Conservation (phyloP, 495 filamentous ascomycete genomes). For the Cercophora newfieldiana region DNA sequence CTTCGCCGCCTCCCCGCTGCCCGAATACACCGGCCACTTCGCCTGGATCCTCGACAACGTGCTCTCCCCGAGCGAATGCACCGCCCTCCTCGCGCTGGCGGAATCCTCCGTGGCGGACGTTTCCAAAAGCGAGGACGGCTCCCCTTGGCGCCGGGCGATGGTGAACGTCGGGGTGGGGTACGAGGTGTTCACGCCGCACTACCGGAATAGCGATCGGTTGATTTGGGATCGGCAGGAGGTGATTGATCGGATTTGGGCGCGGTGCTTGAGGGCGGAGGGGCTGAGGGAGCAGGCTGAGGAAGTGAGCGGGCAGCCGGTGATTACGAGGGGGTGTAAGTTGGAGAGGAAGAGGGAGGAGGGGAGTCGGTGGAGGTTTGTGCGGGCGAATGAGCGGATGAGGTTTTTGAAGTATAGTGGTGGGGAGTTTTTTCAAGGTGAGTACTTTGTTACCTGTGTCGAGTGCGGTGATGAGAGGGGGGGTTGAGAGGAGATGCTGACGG, state of each 20-base stretch:
- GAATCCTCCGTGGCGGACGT: slow-evolving; percentile 47
- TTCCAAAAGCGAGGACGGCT: slow-evolving; percentile 12
- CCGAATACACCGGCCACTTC: slow-evolving; percentile 55
- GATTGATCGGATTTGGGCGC: slow-evolving; percentile 59
- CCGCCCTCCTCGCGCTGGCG: slow-evolving; percentile 55
- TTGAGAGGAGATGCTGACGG: neutral
- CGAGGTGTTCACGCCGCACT: slow-evolving; percentile 56
- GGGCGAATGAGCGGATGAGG: slow-evolving; percentile 75
- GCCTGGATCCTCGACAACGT: slow-evolving; percentile 67
- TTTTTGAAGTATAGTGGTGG: slow-evolving; percentile 77
- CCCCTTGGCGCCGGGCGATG: slow-evolving; percentile 62
- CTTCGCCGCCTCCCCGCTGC: slow-evolving; percentile 40
- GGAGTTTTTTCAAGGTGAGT: slow-evolving; percentile 71
- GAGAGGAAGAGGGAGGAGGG: neutral
- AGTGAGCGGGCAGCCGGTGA: slow-evolving; percentile 11
- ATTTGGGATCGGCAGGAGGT: slow-evolving; percentile 68
- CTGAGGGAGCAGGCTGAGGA: slow-evolving; percentile 31
- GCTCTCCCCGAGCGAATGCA: slow-evolving; percentile 61
- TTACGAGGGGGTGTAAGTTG: slow-evolving; percentile 11
- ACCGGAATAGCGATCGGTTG: slow-evolving; percentile 71
- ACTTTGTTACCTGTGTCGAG: neutral
- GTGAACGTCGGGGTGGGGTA: slow-evolving; percentile 66
- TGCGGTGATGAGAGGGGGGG: neutral
- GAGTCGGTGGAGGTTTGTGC: slow-evolving; percentile 50
- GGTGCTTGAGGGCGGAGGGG: slow-evolving; percentile 40